Base-by-base conservation (phyloP, 225 moss, liverwort and hornwort genomes). In the Lunularia cruciata region DNA sequence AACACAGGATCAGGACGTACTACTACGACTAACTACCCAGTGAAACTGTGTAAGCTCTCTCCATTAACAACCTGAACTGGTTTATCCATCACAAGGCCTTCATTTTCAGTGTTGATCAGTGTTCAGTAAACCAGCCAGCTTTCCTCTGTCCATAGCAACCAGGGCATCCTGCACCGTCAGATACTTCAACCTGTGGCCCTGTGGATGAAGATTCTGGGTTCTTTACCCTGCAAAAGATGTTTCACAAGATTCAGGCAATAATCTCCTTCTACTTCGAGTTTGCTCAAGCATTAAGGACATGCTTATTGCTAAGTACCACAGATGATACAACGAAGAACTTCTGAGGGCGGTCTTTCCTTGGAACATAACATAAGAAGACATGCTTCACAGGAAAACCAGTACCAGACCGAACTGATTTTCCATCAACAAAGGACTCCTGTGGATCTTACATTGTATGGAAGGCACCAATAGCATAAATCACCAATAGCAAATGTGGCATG, bases 181-280 rank as follows among this genome's bases (percentile, higher is more conserved):
- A n/a, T 25, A 42, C 3, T 57, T 10, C 67, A 35, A 22, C 47
- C 32, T 51, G 8, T 27, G 8, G 60, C 60, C 40, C 75, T 70
- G 27, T 72, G 82, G 65, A 83, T 72, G 14, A 64, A 83, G 2
- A 83, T 72, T 65, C 53, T 75, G 7, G 78, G 51, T 58, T 75
- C 75, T 19, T 25, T 59, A 55, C 75, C 57, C 74, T 74, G 67
- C 30, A 52, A 3, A 10, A 67, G 42, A 65, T n/a, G 1, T 47
- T 65, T 65, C 16, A 36, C 4, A 12, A 4, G 18, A 30, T 57
- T 33, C 7, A 6, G 33, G 13, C 19, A 57, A 33, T 14, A 30
- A 26, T 27, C 30, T 57, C 33, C 10, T 12, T 23, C 69, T 30
- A 27, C 28, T 28, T 43, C 13, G 15, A 56, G 22, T 26, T 56